Evolutionary conservation across 2,329 filamentous ascomycete species (phyloP), one percentile per base, ranked within the genome.

Genomic region (Pseudofabraea citricarpa): DNA sequence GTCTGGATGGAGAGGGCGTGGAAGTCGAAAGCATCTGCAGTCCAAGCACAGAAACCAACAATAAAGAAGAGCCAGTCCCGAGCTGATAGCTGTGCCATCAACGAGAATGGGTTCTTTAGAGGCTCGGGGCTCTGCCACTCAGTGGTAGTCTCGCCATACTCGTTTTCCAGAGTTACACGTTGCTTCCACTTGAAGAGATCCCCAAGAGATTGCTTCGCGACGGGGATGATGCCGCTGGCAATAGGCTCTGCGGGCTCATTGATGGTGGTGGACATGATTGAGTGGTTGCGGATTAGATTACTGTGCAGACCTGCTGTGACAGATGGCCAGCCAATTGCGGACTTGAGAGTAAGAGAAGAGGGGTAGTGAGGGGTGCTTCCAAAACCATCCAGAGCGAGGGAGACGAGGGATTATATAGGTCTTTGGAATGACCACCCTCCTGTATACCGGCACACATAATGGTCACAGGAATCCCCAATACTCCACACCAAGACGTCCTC

Each of bases 1-100:
- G 84, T 87, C 64, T 89, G 84, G 49, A 90, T 88, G 2, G 82
- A 86, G 3, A 90, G 71, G 16, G 86, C 83, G 64, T 90, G 85
- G 59, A 90, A 90, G 63, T 90, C 86, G 60, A 90, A 90, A 4
- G 86, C 86, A 41, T 56, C 52, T 3, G 50, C 52, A 36, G 52
- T 53, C 52, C 50, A 55, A 8, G 49, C 48, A 13, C 45, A 37
- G 23, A 55, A 50, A 2, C 50, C 49, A 23, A 44, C 49, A 9
- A 84, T 52, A 66, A 90, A 81, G 67, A 85, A 89, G 16, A 85
- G 57, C 85, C 85, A 90, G 58, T 84, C 80, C 47, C 71, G 75
- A 18, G 69, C 68, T 2, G 73, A 73, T 19, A 90, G 72, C 61
- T 81, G 74, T 19, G 72, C 73, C 48, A 88, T 69, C 21, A 90